These are phyloP conservation scores for Rubroshorea leprosula DNA, from an alignment of 345 rosid species.

Conservation along the genomic window DNA sequence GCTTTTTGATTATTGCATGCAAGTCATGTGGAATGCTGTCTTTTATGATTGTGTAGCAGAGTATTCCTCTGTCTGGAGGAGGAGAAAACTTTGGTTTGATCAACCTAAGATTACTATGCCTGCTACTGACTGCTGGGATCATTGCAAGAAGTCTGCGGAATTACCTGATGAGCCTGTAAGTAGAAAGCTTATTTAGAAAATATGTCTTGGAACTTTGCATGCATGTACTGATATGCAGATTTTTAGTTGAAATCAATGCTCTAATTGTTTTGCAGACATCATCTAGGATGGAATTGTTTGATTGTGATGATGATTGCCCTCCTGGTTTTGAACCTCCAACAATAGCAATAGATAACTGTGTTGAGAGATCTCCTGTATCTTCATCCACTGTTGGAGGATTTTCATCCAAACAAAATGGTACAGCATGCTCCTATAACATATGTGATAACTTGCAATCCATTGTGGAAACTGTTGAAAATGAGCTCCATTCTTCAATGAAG, in stretches of 20 bases:
- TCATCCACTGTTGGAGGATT: constrained; percentile 21
- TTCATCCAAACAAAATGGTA: constrained; percentile 22
- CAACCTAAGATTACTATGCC: constrained; percentile 26
- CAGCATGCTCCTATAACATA: constrained; percentile 13
- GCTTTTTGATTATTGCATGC: constrained; percentile 66
- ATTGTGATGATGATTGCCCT: constrained; percentile 31
- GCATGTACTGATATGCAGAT: background rate
- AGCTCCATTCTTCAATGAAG: constrained; percentile 55
- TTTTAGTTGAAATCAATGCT: constrained; percentile 18
- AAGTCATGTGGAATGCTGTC: constrained; percentile 82
- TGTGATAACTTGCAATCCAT: constrained; percentile 31
- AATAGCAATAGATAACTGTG: constrained; percentile 20
- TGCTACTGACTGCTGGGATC: constrained; percentile 11
- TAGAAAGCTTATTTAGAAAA: constrained; percentile 9
- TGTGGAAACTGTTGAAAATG: constrained; percentile 46
- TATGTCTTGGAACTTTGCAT: background rate
- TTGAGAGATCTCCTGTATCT: constrained; percentile 11
- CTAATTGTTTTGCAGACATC: constrained; percentile 33
- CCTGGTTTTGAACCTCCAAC: constrained; percentile 39
- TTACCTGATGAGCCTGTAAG: constrained; percentile 28
- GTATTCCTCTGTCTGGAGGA: constrained; percentile 59
- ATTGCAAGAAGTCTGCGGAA: constrained; percentile 21
- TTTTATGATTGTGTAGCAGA: constrained; percentile 61
- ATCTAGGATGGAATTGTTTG: constrained; percentile 29
- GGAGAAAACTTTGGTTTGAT: constrained; percentile 55